Evolutionary conservation across 148 eudicot species (phyloP).

Genomic region (Gaultheria prostrata): DNA sequence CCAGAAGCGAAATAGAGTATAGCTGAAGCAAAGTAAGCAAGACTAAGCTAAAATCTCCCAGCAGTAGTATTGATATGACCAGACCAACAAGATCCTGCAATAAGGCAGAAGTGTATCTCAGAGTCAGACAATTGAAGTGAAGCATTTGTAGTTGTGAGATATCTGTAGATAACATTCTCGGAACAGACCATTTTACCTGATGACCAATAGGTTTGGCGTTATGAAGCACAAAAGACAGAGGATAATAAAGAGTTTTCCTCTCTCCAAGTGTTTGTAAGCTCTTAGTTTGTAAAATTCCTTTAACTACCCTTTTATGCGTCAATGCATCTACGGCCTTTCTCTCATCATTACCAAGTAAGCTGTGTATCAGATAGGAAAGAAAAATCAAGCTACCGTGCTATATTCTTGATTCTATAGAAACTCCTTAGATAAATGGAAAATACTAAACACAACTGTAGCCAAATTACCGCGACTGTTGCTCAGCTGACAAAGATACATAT

Average conservation of each 20-base stretch:
- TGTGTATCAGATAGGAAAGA: constrained; percentile 26
- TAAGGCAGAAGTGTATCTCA: constrained; percentile 1
- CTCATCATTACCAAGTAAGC: constrained; percentile 39
- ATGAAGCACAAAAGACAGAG: constrained; percentile 50
- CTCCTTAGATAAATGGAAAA: constrained; percentile 3
- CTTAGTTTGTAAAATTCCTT: constrained; percentile 50
- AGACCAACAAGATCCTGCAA: constrained; percentile 94
- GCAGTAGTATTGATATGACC: constrained; percentile 71
- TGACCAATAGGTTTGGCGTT: constrained; percentile 79
- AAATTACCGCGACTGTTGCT: constrained; percentile 48
- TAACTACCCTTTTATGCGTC: constrained; percentile 44
- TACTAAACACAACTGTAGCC: not conserved
- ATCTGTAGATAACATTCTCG: not conserved
- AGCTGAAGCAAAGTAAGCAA: constrained; percentile 83
- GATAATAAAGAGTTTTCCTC: constrained; percentile 37
- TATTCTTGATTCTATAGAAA: not conserved
- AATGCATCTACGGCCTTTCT: constrained; percentile 38
- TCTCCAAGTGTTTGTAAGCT: constrained; percentile 52
- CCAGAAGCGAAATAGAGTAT: constrained; percentile 73
- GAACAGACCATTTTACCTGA: constrained; percentile 51
- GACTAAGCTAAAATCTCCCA: constrained; percentile 90
- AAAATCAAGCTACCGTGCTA: constrained; percentile 6
- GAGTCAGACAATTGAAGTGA: not conserved
- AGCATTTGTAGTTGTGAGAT: not conserved
- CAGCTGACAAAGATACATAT: constrained; percentile 29